These are phyloP conservation scores for Butyriboletus appendiculatus DNA, from an alignment of 1,284 basidiomycete species.

Conservation along the genomic window DNA sequence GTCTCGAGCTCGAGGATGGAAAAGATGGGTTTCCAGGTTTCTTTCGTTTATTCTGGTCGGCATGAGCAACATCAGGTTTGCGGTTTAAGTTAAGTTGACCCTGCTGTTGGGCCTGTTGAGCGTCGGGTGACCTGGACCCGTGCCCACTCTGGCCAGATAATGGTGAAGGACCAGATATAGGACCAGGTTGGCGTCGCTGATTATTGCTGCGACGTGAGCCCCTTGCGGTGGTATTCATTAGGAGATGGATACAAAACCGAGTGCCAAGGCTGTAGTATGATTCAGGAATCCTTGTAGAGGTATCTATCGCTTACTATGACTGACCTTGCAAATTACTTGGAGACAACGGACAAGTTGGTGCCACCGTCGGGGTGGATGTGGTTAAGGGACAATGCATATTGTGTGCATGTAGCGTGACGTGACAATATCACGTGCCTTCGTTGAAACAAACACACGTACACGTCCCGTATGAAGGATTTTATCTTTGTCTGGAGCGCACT, in stretches of 20 bases:
- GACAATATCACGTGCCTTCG: conserved; percentile 15
- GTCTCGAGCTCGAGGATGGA: conserved; percentile 14
- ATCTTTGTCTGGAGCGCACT: no score
- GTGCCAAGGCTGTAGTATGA: not conserved
- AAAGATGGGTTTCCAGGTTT: conserved; percentile 24
- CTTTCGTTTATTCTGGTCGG: conserved; percentile 32
- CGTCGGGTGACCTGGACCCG: conserved; percentile 32
- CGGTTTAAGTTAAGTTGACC: conserved; percentile 7
- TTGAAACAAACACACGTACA: not conserved
- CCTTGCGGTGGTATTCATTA: conserved; percentile 27
- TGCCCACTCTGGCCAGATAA: conserved; percentile 22
- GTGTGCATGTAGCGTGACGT: conserved; percentile 11
- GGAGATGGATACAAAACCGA: not conserved
- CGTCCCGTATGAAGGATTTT: no score
- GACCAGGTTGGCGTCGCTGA: conserved; percentile 21
- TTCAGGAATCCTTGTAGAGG: not conserved
- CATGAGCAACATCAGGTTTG: conserved; percentile 22
- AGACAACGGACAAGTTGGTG: not conserved
- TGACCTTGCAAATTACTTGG: conserved; percentile 6
- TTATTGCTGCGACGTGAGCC: conserved; percentile 26
- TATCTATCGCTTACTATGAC: not conserved
- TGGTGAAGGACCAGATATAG: conserved; percentile 21
- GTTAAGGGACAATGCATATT: not conserved
- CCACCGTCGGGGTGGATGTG: conserved; percentile 13
- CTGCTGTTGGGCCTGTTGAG: conserved; percentile 11